A percentile compares a stretch with the other conserved stretches of the same genome.
phyloP scores from a whole-genome alignment of 768 basidiomycete species.

The Pulveroboletus sp. region DNA sequence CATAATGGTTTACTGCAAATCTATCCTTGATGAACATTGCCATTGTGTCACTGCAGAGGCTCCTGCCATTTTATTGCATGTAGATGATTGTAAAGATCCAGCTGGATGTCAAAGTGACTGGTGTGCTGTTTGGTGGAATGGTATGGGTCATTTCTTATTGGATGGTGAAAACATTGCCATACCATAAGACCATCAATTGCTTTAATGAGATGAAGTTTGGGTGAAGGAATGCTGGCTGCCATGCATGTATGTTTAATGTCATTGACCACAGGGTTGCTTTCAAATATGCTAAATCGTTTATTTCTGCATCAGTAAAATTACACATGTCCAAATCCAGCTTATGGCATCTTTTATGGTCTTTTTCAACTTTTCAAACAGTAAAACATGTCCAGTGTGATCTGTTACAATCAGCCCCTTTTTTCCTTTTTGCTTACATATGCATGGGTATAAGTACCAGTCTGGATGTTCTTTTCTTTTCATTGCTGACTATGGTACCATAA shows the following conservation, averaged over 20 bases:
- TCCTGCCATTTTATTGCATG: neutral
- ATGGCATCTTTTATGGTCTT: no score
- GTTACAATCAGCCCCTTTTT: no score
- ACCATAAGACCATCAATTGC: neutral
- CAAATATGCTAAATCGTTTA: neutral
- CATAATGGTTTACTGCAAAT: neutral
- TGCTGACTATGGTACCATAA: no score
- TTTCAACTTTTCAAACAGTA: no score
- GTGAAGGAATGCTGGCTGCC: constrained; percentile 9
- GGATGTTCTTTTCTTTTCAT: no score
- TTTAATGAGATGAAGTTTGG: constrained; percentile 17
- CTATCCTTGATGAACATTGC: neutral
- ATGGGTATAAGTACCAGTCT: no score
- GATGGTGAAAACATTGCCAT: constrained; percentile 15
- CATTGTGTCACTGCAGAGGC: neutral
- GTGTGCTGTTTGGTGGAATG: constrained; percentile 10
- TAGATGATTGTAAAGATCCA: neutral
- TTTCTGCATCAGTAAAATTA: no score
- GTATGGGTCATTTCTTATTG: constrained; percentile 17
- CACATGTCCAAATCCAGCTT: no score
- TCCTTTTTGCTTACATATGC: no score
- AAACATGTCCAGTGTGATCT: no score
- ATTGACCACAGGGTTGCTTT: neutral
- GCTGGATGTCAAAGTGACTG: neutral
- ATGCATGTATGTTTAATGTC: neutral